phyloP scores from a whole-genome alignment of 2,329 filamentous ascomycete genomes.

The Pyrenophora teres region DNA sequence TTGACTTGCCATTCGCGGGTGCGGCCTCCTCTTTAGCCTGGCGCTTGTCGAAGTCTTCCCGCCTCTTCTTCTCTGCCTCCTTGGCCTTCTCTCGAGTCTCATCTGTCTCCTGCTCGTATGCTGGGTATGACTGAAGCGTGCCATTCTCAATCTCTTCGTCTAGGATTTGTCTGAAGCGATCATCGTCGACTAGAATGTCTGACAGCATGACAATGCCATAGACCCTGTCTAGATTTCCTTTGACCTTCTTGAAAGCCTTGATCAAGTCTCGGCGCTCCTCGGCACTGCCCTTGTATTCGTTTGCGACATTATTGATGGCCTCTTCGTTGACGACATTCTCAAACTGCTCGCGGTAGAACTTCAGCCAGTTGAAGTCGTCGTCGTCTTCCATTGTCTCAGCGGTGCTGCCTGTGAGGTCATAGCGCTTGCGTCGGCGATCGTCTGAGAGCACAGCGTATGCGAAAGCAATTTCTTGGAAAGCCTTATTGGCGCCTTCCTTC shows the following conservation, averaged over 20 bases:
- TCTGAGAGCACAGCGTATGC: conserved; percentile 94
- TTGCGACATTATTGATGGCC: conserved; percentile 75
- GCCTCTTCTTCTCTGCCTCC: conserved; percentile 42
- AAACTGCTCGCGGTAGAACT: conserved; percentile 87
- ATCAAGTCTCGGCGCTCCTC: conserved; percentile 83
- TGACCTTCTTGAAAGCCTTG: conserved; percentile 70
- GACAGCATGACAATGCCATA: conserved; percentile 89
- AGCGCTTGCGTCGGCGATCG: conserved; percentile 76
- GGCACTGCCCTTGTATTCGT: conserved; percentile 80
- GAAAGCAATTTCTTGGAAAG: conserved; percentile 89
- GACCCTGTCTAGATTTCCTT: conserved; percentile 76
- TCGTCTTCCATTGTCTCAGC: conserved; percentile 76
- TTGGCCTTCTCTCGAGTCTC: conserved; percentile 38
- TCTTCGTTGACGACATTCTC: conserved; percentile 74
- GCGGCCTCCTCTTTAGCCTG: conserved; percentile 61
- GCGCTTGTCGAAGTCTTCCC: conserved; percentile 56
- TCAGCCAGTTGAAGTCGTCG: conserved; percentile 82
- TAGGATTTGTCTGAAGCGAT: conserved; percentile 79
- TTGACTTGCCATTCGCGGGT: conserved; percentile 35
- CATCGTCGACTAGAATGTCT: conserved; percentile 80
- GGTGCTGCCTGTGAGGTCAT: conserved; percentile 88
- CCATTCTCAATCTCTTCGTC: conserved; percentile 75
- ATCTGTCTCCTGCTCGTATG: conserved; percentile 70
- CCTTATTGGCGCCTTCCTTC: conserved; percentile 73
- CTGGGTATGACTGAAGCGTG: conserved; percentile 68